Conservation (phyloP, 2,329 filamentous ascomycete genomes). For the Cladophialophora psammophila region DNA sequence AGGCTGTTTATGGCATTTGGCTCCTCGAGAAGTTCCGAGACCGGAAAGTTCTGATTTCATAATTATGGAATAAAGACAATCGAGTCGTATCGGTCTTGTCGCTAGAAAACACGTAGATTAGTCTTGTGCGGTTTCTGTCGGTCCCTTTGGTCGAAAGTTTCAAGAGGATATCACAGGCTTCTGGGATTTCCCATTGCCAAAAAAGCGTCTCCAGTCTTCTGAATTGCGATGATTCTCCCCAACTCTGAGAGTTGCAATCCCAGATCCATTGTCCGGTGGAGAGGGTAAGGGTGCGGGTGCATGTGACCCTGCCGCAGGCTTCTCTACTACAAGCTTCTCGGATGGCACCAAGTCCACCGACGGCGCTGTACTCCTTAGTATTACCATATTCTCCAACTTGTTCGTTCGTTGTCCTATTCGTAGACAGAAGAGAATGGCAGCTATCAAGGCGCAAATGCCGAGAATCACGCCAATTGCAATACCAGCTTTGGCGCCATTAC, state of each 20-base stretch:
- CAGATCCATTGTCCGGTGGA: constrained; percentile 6
- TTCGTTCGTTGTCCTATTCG: constrained; percentile 12
- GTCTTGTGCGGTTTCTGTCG: constrained; percentile 10
- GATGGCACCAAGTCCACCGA: constrained; percentile 2
- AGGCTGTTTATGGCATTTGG: not conserved
- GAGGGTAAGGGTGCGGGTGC: not conserved
- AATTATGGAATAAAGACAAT: constrained; percentile 3
- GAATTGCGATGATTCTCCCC: constrained; percentile 29
- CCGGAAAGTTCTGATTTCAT: constrained; percentile 1
- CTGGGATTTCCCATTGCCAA: constrained; percentile 23
- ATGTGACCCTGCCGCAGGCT: not conserved
- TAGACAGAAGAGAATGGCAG: constrained; percentile 19
- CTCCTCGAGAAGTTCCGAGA: not conserved
- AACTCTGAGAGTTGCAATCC: constrained; percentile 15
- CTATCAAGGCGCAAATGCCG: constrained; percentile 21
- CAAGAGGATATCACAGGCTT: constrained; percentile 2
- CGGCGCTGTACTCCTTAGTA: constrained; percentile 19
- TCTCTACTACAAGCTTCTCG: constrained; percentile 8
- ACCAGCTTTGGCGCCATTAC: constrained; percentile 29
- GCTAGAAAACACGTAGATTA: constrained; percentile 5
- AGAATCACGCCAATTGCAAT: constrained; percentile 29
- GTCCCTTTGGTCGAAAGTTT: not conserved
- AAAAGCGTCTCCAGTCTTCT: constrained; percentile 35
- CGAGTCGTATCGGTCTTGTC: constrained; percentile 3
- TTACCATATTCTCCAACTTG: constrained; percentile 17